Conservation (phyloP, 768 basidiomycete genomes). For the Scleroderma citrinum region DNA sequence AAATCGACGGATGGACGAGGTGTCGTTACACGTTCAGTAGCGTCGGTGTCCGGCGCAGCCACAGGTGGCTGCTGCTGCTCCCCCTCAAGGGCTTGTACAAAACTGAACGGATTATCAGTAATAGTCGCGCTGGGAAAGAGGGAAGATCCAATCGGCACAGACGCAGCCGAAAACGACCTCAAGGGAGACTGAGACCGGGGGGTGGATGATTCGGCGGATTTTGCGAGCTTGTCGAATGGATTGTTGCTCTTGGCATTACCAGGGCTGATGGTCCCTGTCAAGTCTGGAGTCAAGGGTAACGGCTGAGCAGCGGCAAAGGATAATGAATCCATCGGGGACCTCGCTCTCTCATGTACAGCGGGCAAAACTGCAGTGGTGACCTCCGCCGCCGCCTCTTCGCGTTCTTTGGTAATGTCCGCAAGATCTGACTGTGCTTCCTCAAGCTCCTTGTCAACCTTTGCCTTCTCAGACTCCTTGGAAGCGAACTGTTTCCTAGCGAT, state of each 20-base stretch:
- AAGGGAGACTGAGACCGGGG: constrained; percentile 58
- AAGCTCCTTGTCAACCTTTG: constrained; percentile 65
- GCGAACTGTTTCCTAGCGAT: constrained; percentile 92
- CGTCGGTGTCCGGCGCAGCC: constrained; percentile 16
- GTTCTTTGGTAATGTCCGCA: constrained; percentile 47
- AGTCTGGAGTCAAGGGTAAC: constrained; percentile 65
- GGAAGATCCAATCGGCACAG: constrained; percentile 28
- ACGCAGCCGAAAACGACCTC: constrained; percentile 39
- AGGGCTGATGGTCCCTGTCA: constrained; percentile 43
- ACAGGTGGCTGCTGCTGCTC: constrained; percentile 9
- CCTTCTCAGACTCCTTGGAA: constrained; percentile 73
- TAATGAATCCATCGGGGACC: constrained; percentile 43
- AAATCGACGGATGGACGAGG: constrained; percentile 14
- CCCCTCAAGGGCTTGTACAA: constrained; percentile 28
- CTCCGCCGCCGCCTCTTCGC: constrained; percentile 46
- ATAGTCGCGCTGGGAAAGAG: constrained; percentile 8
- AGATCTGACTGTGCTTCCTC: constrained; percentile 58
- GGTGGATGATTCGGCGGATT: constrained; percentile 35
- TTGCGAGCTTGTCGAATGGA: constrained; percentile 75
- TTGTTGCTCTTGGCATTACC: constrained; percentile 72
- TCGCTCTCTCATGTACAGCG: constrained; percentile 24
- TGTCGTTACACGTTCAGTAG: constrained; percentile 16
- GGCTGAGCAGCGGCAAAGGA: constrained; percentile 64
- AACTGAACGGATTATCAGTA: constrained; percentile 46
- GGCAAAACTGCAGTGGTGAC: constrained; percentile 6